Base-by-base conservation (phyloP, 768 basidiomycete genomes). In the Rhizopogon vesiculosus region DNA sequence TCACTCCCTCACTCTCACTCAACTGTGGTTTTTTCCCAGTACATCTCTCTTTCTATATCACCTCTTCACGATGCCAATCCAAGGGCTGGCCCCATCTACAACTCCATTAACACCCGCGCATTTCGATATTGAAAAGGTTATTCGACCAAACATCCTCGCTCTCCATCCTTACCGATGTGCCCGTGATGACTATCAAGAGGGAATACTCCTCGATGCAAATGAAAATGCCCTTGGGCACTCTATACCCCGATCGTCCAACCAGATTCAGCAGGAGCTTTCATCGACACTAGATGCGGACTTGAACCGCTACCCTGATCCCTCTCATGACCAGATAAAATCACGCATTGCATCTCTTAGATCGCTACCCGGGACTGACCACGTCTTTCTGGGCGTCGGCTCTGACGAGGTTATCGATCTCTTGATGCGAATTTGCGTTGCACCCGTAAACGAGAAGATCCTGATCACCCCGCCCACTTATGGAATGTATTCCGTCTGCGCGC, bases 391-490 rank as follows among this genome's bases (percentile, higher is more conserved):
- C 3, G 97, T 98, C 0, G 97, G 97, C 2, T 93, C 91, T 0
- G 97, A 99, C 71, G 97, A 99, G 64, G 87, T 94, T 42, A 94
- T 98, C 61, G 97, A 99, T 67, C 75, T 98, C 53, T 76, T 98
- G 46, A 94, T 96, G 75, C 84, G 97, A 16, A 84, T 98, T 33
- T 87, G 90, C 59, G 94, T 95, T 61, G 73, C 72, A 1, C 97
- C 97, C 0, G 82, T 70, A 1, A 78, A 72, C 53, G 96, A 98
- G 62, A 89, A 86, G 66, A 88, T 97, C 35, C 70, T 98, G 66
- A 87, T 83, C 38, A 92, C 90, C 1, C 96, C 96, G 1, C 97
- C 97, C 5, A 98, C 97, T 12, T 98, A 98, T 67, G 97, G 96
- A 16, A 99, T 98, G 96, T 98, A 98, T 72, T 69, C 80, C 12